These are phyloP conservation scores for Hymenoscyphus scutula DNA, from an alignment of 2,329 filamentous ascomycete genomes.

Conservation along the genomic window DNA sequence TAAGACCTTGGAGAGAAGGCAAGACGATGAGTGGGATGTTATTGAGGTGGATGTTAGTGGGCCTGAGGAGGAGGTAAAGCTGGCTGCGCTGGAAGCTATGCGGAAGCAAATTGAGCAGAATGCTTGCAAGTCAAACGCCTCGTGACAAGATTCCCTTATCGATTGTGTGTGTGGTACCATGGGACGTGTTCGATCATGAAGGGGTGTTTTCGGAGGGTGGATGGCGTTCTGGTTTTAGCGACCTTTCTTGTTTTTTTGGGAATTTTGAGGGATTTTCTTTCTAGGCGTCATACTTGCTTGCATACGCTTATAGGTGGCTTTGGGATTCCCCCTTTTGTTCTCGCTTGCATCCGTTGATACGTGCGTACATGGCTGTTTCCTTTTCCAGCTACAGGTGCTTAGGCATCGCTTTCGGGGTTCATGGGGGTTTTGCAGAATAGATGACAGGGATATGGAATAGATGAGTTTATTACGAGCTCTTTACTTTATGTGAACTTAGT, in stretches of 20 bases:
- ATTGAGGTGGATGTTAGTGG: conserved; percentile 67
- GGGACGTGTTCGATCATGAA: neutral
- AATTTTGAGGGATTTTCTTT: neutral
- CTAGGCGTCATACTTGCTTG: too few relatives aligned
- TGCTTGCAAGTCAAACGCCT: neutral
- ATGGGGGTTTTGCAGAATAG: too few relatives aligned
- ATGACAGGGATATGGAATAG: too few relatives aligned
- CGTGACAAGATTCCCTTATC: neutral
- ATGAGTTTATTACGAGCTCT: too few relatives aligned
- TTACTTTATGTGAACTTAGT: too few relatives aligned
- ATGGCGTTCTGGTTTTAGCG: neutral
- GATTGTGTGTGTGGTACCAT: neutral
- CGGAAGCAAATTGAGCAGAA: neutral
- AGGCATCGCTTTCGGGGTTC: too few relatives aligned
- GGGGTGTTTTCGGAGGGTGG: neutral
- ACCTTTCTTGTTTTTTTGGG: conserved; percentile 6
- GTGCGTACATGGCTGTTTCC: too few relatives aligned
- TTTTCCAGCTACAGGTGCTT: too few relatives aligned
- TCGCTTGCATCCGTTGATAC: too few relatives aligned
- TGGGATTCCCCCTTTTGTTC: too few relatives aligned
- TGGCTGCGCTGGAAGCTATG: conserved; percentile 49
- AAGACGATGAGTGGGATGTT: conserved; percentile 67
- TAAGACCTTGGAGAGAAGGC: conserved; percentile 79
- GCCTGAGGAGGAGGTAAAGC: conserved; percentile 57
- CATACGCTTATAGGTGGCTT: too few relatives aligned